A percentile compares a stretch with the other conserved stretches of the same genome.
Conservation (phyloP, 257 asterid genomes). For the Lantana camara region DNA sequence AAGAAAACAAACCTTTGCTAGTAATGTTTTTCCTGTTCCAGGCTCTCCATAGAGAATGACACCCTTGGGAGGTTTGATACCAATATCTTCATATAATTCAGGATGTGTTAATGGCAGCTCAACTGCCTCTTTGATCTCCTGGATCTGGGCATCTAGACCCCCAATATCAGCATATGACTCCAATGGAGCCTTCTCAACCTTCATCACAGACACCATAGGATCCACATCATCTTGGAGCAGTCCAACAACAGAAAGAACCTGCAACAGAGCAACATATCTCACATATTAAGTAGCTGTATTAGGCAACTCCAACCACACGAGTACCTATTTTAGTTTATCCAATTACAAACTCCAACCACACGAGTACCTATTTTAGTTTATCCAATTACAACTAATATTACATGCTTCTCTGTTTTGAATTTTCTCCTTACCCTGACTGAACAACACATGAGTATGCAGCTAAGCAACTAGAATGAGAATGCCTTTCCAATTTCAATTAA, state of each 20-base stretch:
- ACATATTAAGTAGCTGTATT: not conserved
- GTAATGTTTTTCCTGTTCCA: slow-evolving; percentile 93
- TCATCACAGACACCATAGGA: slow-evolving; percentile 98
- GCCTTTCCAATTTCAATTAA: not conserved
- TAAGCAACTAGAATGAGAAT: not conserved
- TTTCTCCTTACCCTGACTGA: too few species aligned
- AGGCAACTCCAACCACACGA: slow-evolving; percentile 9
- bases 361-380: not conserved
- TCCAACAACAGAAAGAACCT: slow-evolving; percentile 96
- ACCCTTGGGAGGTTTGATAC: slow-evolving; percentile 93
- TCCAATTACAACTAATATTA: not conserved
- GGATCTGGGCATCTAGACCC: slow-evolving; percentile 67
- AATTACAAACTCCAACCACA: not conserved
- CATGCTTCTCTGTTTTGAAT: not conserved
- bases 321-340: slow-evolving; percentile 10
- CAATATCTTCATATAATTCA: slow-evolving; percentile 76
- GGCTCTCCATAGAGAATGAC: slow-evolving; percentile 98
- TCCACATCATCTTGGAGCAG: slow-evolving; percentile 95
- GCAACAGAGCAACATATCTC: slow-evolving; percentile 29
- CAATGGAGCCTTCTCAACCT: slow-evolving; percentile 96
- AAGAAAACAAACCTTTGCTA: slow-evolving; percentile 74
- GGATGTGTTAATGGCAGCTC: slow-evolving; percentile 67
- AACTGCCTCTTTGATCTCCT: slow-evolving; percentile 71
- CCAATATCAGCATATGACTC: slow-evolving; percentile 89
- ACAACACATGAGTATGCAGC: not conserved